These are phyloP conservation scores for carrot (Daucus carota) DNA, from an alignment of 129 eudicot genomes.

Conservation along the genomic window DNA sequence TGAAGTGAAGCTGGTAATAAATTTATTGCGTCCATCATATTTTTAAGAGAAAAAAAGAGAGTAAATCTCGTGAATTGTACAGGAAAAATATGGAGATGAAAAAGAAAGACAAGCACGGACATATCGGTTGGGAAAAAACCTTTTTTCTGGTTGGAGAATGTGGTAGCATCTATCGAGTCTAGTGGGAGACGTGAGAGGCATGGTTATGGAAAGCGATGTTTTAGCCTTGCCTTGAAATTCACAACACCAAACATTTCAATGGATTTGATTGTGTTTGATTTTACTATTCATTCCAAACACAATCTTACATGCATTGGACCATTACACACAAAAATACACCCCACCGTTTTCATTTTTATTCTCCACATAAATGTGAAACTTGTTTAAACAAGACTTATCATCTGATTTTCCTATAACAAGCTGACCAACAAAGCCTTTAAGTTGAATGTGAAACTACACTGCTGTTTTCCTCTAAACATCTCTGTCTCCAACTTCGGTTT, in stretches of 20 bases:
- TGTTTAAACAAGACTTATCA: not conserved
- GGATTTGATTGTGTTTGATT: not conserved
- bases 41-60: too few species aligned
- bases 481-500: not conserved
- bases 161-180: slow-evolving; percentile 15
- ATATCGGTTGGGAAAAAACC: not conserved
- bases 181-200: not conserved
- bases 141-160: not conserved
- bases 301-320: not conserved
- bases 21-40: too few species aligned
- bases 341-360: not conserved
- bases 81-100: not conserved
- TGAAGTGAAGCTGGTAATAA: too few species aligned
- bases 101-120: not conserved
- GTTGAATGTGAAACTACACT: not conserved
- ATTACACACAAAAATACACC: not conserved
- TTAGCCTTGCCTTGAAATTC: slow-evolving; percentile 23
- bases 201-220: slow-evolving; percentile 1
- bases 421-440: too few species aligned
- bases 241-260: slow-evolving; percentile 2
- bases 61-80: not conserved
- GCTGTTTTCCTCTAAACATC: not conserved
- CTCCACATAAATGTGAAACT: not conserved
- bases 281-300: not conserved
- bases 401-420: too few species aligned